Percentiles rank a stretch among this genome's conserved stretches.
Evolutionary conservation across 2,329 filamentous ascomycete species (phyloP).

Genomic region (Penicillium sp.): DNA sequence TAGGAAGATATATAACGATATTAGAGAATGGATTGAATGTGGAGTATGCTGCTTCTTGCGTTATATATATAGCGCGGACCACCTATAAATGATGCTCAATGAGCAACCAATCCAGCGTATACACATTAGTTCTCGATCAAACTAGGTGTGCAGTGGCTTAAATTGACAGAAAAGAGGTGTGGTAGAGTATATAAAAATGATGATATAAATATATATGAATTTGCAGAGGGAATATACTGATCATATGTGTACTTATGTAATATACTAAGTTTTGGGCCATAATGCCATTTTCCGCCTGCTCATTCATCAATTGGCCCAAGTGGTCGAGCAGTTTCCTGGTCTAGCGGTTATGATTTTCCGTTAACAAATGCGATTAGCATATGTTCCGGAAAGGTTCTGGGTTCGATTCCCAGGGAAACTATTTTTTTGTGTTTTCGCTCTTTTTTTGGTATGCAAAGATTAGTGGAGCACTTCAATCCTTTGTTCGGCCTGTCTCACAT

Average conservation of each 20-base stretch:
- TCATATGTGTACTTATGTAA: neutral
- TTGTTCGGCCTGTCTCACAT: neutral
- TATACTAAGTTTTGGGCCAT: fast-evolving
- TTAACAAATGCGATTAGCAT: constrained; percentile 1
- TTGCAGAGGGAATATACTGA: neutral
- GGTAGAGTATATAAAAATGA: too few relatives aligned
- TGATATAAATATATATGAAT: too few relatives aligned
- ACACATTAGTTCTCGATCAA: neutral
- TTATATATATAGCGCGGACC: neutral
- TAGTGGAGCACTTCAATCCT: too few relatives aligned
- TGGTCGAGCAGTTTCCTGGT: constrained; percentile 9
- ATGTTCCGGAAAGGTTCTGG: constrained; percentile 10
- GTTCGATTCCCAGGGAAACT: constrained; percentile 10
- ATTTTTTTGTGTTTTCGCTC: neutral
- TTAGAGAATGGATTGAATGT: neutral
- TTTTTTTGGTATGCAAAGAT: too few relatives aligned
- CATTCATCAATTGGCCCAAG: neutral
- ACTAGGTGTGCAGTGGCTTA: fast-evolving
- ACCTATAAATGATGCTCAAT: neutral
- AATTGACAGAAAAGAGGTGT: neutral
- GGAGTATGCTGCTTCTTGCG: neutral
- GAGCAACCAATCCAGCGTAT: neutral
- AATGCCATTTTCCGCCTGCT: fast-evolving
- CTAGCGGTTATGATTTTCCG: constrained; percentile 11
- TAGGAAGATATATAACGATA: too few relatives aligned